Evolutionary conservation across 2,329 filamentous ascomycete species (phyloP).

Genomic region (Alternaria rosae): DNA sequence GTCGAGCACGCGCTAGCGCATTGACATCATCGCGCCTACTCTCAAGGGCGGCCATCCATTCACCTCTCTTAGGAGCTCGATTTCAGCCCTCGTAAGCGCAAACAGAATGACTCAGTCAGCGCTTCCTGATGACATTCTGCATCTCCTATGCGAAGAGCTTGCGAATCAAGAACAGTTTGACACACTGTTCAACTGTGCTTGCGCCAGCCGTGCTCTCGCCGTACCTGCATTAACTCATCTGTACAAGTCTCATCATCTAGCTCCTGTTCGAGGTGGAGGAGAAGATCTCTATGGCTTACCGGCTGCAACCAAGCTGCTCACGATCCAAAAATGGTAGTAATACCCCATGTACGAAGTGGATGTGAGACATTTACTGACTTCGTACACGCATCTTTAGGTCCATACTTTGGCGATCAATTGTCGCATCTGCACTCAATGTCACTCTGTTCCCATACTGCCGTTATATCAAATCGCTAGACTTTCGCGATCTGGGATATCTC

Average conservation of each 20-base stretch:
- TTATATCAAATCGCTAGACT: conserved; percentile 70
- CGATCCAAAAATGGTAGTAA: conserved; percentile 61
- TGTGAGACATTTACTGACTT: background rate
- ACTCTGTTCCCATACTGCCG: conserved; percentile 74
- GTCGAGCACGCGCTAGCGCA: conserved; percentile 30
- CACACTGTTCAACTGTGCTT: conserved; percentile 67
- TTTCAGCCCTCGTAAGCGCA: background rate
- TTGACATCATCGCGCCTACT: conserved; percentile 22
- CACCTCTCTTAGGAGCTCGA: background rate
- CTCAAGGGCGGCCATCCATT: background rate
- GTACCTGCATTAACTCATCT: conserved; percentile 66
- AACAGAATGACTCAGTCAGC: conserved; percentile 33
- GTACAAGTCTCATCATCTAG: conserved; percentile 64
- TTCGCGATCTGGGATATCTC: conserved; percentile 67
- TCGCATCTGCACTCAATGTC: conserved; percentile 67
- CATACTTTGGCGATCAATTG: conserved; percentile 72
- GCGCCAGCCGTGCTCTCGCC: conserved; percentile 64
- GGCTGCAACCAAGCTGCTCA: conserved; percentile 52
- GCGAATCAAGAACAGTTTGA: conserved; percentile 64
- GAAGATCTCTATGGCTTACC: conserved; percentile 44
- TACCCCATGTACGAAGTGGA: background rate
- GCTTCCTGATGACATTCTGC: conserved; percentile 67
- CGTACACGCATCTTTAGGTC: conserved; percentile 42
- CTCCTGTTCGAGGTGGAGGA: conserved; percentile 56
- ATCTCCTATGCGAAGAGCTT: conserved; percentile 68